phyloP scores from a whole-genome alignment of 768 basidiomycete genomes.

The Suillus sp. region DNA sequence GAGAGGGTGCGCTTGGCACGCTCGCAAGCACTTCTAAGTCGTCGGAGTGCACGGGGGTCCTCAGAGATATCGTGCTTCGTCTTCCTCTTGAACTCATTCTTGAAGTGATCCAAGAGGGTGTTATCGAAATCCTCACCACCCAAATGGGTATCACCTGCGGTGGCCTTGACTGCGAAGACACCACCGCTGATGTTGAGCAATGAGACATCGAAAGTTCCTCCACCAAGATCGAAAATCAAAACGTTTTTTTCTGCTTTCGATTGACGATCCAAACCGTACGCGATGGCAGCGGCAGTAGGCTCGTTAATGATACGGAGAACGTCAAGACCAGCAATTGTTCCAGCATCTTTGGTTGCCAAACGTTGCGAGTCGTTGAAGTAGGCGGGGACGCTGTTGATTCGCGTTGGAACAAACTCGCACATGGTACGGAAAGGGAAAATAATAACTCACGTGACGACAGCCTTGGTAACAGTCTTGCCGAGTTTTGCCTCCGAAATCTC shows the following conservation, averaged over 20 bases:
- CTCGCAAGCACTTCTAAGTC: slow-evolving; percentile 96
- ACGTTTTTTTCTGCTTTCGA: slow-evolving; percentile 96
- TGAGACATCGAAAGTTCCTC: slow-evolving; percentile 99
- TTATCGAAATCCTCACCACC: slow-evolving; percentile 99
- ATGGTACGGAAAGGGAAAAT: slow-evolving; percentile 15
- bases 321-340: slow-evolving; percentile 96
- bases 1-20: slow-evolving; percentile 99
- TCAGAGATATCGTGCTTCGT: slow-evolving; percentile 96
- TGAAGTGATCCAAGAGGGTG: slow-evolving; percentile 97
- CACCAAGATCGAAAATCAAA: slow-evolving; percentile 98
- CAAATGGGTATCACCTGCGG: slow-evolving; percentile 98
- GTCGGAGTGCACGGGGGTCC: slow-evolving; percentile 94
- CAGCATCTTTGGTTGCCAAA: slow-evolving; percentile 98
- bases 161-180: slow-evolving; percentile 99
- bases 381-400: slow-evolving; percentile 74
- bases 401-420: slow-evolving; percentile 10
- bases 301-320: slow-evolving; percentile 99
- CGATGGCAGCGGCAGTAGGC: slow-evolving; percentile 98
- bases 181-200: slow-evolving; percentile 97
- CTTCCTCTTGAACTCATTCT: slow-evolving; percentile 99
- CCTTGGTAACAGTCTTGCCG: slow-evolving; percentile 97
- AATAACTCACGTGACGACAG: slow-evolving; percentile 87
- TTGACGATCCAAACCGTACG: slow-evolving; percentile 97
- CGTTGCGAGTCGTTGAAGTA: slow-evolving; percentile 99
- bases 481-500: slow-evolving; percentile 99